phyloP scores from a whole-genome alignment of 768 basidiomycete species.

The Kwoniella dejecticola region DNA sequence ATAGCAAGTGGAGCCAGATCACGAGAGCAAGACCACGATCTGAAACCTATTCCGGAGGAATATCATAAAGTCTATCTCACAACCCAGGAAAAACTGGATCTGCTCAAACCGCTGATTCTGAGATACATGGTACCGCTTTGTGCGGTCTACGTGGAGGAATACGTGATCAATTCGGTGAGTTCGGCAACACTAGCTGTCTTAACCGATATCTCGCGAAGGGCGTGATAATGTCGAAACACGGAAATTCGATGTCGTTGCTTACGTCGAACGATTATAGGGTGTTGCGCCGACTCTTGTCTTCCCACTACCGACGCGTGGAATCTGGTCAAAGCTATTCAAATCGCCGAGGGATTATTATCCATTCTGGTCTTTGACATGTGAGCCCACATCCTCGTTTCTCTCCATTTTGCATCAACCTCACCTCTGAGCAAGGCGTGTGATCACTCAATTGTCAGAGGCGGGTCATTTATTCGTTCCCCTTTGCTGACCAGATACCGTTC shows the following conservation, averaged over 20 bases:
- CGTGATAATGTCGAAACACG: too few relatives aligned
- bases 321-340: conserved; percentile 77
- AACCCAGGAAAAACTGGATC: conserved; percentile 71
- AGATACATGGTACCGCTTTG: conserved; percentile 88
- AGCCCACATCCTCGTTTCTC: background rate
- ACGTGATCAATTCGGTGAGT: conserved; percentile 60
- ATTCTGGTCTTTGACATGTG: conserved; percentile 63
- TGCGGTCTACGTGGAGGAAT: conserved; percentile 65
- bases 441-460: too few relatives aligned
- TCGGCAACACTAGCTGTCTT: too few relatives aligned
- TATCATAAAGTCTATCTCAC: conserved; percentile 55
- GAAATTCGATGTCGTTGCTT: too few relatives aligned
- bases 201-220: too few relatives aligned
- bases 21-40: background rate
- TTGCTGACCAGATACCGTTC: too few relatives aligned
- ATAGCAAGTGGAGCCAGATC: conserved; percentile 1
- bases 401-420: too few relatives aligned
- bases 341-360: conserved; percentile 91
- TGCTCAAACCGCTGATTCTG: conserved; percentile 75
- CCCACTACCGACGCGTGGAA: conserved; percentile 69
- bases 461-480: too few relatives aligned
- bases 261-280: conserved; percentile 62
- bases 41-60: background rate
- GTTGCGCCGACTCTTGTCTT: conserved; percentile 87
- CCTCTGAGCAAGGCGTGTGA: too few relatives aligned